Base-by-base conservation (phyloP, 1,284 basidiomycete genomes). In the Marasmius oreades region DNA sequence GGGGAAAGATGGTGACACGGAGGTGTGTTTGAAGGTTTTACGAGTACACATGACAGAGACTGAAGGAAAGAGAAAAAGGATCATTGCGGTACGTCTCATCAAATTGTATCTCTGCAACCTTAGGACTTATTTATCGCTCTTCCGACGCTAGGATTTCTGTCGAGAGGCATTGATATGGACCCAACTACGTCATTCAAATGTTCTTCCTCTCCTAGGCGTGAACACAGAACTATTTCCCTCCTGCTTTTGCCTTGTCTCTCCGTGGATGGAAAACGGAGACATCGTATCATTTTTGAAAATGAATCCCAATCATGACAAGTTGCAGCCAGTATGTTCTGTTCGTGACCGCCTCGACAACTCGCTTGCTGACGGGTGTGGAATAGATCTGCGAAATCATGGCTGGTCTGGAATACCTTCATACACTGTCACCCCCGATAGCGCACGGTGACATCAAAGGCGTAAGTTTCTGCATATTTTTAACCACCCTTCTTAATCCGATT, bases 121-220 rank as follows among this genome's bases (percentile, higher is more conserved):
- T 44, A 20, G 20, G n/a, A 3, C 7, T 48, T 46, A 37, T 10
- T 31, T 16, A 5, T 28, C 22, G 24, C 26, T 2, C 26, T 23
- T 18, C 34, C 31, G 37, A 34, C 22, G 22, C 10, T 31, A 60
- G 59, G 45, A 58, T 10, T 58, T 61, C 33, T 56, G 51, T 20
- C 28, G 55, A 18, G 59, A 61, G 44, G 59, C 59, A 14, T 6
- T 61, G 16, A 43, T 61, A 22, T 61, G 59, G 59, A 56, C 46
- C 12, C 57, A 55, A 48, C 51, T 61, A 14, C 28, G 53, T 16
- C 59, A 61, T 52, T 55, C 56, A 3, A 58, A 61, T 33, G 48
- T 61, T 3, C 26, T 61, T 23, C 59, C 59, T 14, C 52, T 61
- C n/a, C 47, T 58, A 6, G 59, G 59, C 5, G 55, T 61, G 12